Base-by-base conservation (phyloP, 75 land plant genomes). In the Chamaecyparis obtusa region DNA sequence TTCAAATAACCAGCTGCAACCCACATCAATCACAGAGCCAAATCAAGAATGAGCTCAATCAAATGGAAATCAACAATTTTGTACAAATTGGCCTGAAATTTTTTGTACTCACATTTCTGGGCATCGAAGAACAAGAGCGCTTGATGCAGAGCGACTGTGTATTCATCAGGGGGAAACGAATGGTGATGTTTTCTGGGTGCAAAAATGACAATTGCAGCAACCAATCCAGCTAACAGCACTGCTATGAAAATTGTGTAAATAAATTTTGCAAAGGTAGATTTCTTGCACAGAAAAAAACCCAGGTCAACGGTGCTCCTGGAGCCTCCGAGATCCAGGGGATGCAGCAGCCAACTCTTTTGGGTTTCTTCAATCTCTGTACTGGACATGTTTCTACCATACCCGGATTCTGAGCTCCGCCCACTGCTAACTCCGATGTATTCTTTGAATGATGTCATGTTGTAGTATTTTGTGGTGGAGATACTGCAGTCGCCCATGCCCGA, bases 111-210 rank as follows among this genome's bases (percentile, higher is more conserved):
- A 95, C 99, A 97, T 87, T 94, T 95, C 77, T 97, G 99, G 39
- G 99, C 99, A 87, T 97, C 92, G 91, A 96, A 97, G 91, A 97
- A 97, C 17, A 90, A 87, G 39, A 97, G 95, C 3, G 98, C 96
- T 89, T 94, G 91, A 86, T 91, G 91, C 27, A 97, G 90, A 36
- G 96, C 98, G 21, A 90, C 17, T 27, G 98, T 89, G 92, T 95
- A 97, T 43, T 91, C 87, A 83, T 97, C 99, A 9, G 93, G 93
- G n/a, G 94, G 90, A 27, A 92, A 92, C n/a, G 95, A 92, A 5
- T 21, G 85, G 14, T 16, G 83, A 80, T 93, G 86, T 55, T 92
- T 88, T 72, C 88, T 88, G 9, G 99, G 98, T 24, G 93, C 49
- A 14, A 92, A 30, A 86, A 95, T 93, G 84, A 88, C 95, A 43